Base-by-base conservation (phyloP, 1,284 basidiomycete species). In the Ganoderma sinense region DNA sequence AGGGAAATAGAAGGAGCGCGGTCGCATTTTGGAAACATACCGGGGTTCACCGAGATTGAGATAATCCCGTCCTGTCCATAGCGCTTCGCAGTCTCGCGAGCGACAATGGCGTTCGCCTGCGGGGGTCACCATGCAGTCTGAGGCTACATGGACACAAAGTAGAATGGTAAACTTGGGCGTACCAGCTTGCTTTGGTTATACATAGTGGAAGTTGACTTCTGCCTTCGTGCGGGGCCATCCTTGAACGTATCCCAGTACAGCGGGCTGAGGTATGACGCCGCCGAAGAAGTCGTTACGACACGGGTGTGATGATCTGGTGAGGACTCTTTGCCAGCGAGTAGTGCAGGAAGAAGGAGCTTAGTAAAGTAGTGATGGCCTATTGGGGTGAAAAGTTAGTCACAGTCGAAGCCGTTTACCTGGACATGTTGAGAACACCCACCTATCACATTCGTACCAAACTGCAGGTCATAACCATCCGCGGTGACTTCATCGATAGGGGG, bases 371-470 rank as follows among this genome's bases (percentile, higher is more conserved):
- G 83, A 75, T 82, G 82, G 18, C 62, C 62, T 64, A 55, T 2
- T 39, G 36, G 48, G 6, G 5, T 14, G 33, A 3, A 20, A 26
- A 16, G 5, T 40, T n/a, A n/a, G n/a, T n/a, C n/a, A n/a, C 16
- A 43, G 26, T 63, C 29, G 43, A 11, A n/a, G 29, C 41, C n/a
- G n/a, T n/a, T 2, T 10, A n/a, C 14, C 4, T 29, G 2, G 31
- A 18, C 29, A 26, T 31, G 23, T 2, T 64, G 31, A 18, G 36
- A 26, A 39, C 14, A 62, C 62, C 20, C 18, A 1, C 80, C 80
- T 39, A 87, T 75, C 23, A 80, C 80, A 68, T 88, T 88, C 4
- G 84, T 86, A 6, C 86, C 87, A 67, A 86, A 88, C 74, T 87
- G 86, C 18, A 87, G 76, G 40, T 88, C 84, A 69, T 84, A 86